Evolutionary conservation across 2,329 filamentous ascomycete genomes (phyloP).

Genomic region (Thielaviopsis euricoi): DNA sequence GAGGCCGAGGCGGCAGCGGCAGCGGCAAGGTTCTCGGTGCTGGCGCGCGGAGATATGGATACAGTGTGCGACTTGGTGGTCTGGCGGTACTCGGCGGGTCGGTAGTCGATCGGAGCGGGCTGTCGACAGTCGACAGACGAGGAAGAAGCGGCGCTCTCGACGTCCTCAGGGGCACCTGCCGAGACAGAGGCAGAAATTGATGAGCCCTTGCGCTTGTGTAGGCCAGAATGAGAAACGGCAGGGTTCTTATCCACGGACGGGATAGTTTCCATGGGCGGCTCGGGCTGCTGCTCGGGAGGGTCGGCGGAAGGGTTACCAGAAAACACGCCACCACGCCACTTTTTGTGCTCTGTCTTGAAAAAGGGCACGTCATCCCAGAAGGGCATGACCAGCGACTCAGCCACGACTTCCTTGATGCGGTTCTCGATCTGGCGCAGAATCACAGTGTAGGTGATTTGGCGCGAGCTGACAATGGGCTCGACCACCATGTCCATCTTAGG

Average conservation of each 20-base stretch:
- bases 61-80: background rate
- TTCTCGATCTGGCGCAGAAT: constrained; percentile 90
- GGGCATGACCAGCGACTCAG: constrained; percentile 77
- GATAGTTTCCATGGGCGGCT: constrained; percentile 5
- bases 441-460: constrained; percentile 87
- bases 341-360: constrained; percentile 60
- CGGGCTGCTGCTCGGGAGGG: background rate
- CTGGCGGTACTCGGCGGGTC: background rate
- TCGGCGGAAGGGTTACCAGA: constrained; percentile 36
- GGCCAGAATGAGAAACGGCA: constrained; percentile 25
- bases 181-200: background rate
- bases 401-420: constrained; percentile 82
- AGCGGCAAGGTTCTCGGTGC: constrained; percentile 4
- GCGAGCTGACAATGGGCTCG: constrained; percentile 84
- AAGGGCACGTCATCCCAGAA: constrained; percentile 97
- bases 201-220: constrained; percentile 7
- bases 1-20: background rate
- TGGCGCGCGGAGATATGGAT: constrained; percentile 6
- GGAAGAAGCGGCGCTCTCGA: background rate
- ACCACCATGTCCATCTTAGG: constrained; percentile 90
- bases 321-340: constrained; percentile 74
- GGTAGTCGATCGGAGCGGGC: too few species aligned
- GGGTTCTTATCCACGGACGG: constrained; percentile 37
- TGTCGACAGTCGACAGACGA: constrained; percentile 3
- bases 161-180: constrained; percentile 13